Base-by-base conservation (phyloP, 2,329 filamentous ascomycete genomes). In the Arthrinium phaeospermum region DNA sequence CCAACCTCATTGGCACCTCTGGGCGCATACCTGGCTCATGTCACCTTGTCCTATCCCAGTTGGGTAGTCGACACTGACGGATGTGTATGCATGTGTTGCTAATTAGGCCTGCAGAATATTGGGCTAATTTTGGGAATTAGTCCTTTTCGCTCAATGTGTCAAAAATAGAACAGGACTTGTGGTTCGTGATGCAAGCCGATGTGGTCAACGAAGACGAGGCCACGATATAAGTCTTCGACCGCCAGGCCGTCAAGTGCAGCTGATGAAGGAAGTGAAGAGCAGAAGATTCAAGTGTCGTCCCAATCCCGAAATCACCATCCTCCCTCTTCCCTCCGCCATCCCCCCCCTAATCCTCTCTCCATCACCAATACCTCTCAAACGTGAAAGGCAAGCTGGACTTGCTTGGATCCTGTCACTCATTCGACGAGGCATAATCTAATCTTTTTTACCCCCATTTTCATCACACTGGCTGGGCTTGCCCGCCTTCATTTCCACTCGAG, bases 301-400 rank as follows among this genome's bases (percentile, higher is more conserved):
- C 84, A 82, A 81, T 80, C 81, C 80, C 81, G 79, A 79, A 80
- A 81, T 79, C 77, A 77, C 78, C 78, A 77, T 79, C 76, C 77
- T 79, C 79, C 46, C 46, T 79, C 77, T 76, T 77, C 75, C 77
- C 76, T 77, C 77, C 77, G 80, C 80, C 79, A 79, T 78, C 78
- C 76, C 77, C 77, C 76, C 77, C 77, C 76, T 78, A 80, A 74
- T 73, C 37, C 37, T 76, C 77, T 74, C 77, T 76, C 77, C 78
- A 75, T 76, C 74, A 75, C 78, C 69, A 70, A 73, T 76, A 74
- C 83, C 77, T 81, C 81, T 75, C 74, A 73, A 74, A 74, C 75
- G 82, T 84, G 80, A 84, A 85, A 82, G 81, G 86, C 87, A 89
- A 90, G 88, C 88, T 80, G 88, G 88, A 83, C 88, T 90, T 90